A percentile compares a stretch with the other conserved stretches of the same genome.
Conservation (phyloP, 495 filamentous ascomycete species). For the Darksidea phi region DNA sequence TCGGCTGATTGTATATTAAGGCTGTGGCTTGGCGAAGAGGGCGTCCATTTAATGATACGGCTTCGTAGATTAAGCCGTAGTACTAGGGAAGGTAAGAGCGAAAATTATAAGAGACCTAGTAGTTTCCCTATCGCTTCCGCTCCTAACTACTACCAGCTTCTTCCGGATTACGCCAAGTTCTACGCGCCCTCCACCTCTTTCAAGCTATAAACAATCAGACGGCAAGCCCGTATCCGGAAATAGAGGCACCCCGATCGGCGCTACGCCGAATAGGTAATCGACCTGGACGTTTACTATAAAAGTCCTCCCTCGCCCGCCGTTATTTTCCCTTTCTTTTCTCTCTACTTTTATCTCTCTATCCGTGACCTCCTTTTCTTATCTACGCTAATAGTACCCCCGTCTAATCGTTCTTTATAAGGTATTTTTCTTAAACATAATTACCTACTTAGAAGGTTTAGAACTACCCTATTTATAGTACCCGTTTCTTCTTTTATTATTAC, state of each 20-base stretch:
- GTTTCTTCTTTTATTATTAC: no score
- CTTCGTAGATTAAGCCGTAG: no score
- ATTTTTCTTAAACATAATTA: conserved; percentile 13
- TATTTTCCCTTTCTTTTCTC: conserved; percentile 22
- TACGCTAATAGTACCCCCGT: background rate
- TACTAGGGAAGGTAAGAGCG: no score
- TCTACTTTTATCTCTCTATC: conserved; percentile 15
- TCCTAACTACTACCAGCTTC: no score
- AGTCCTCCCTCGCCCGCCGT: conserved; percentile 7
- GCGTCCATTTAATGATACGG: no score
- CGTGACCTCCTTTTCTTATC: background rate
- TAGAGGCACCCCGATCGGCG: conserved; percentile 19
- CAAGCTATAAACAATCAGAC: conserved; percentile 24
- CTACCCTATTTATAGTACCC: background rate
- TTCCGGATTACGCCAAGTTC: no score
- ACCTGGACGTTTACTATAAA: conserved; percentile 27
- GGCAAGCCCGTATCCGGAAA: conserved; percentile 27
- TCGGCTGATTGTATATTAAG: no score
- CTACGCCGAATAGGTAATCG: conserved; percentile 26
- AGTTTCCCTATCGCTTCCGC: no score
- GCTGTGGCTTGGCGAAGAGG: no score
- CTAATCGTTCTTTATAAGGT: conserved; percentile 16
- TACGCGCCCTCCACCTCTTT: no score
- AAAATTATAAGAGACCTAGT: no score
- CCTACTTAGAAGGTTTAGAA: conserved; percentile 2